A percentile compares a stretch with the other conserved stretches of the same genome.
Evolutionary conservation across 2,329 filamentous ascomycete species (phyloP).

Genomic region (Aphanoascus verrucosus): DNA sequence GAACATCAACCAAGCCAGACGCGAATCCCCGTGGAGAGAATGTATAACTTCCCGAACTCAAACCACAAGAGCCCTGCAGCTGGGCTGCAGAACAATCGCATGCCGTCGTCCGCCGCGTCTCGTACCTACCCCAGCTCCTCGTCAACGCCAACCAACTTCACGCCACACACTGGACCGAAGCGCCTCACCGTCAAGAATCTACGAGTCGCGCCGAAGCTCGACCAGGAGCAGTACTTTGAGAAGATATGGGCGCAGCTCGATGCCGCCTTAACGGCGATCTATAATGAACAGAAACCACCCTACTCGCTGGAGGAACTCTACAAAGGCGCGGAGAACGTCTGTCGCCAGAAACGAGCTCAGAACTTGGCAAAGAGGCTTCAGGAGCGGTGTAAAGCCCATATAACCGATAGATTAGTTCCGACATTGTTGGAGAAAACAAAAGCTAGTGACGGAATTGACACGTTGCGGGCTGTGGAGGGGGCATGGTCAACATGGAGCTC

Average conservation of each 20-base stretch:
- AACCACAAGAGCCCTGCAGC: constrained; percentile 20
- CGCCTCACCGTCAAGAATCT: constrained; percentile 93
- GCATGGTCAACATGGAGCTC: constrained; percentile 70
- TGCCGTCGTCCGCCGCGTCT: neutral
- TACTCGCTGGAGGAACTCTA: constrained; percentile 82
- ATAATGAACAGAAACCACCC: constrained; percentile 52
- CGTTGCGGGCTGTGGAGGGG: constrained; percentile 49
- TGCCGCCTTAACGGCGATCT: constrained; percentile 61
- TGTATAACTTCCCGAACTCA: constrained; percentile 43
- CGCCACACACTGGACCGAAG: constrained; percentile 65
- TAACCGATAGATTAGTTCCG: constrained; percentile 45
- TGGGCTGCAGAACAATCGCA: constrained; percentile 25
- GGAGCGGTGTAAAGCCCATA: constrained; percentile 54
- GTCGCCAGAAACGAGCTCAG: constrained; percentile 62
- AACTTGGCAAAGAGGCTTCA: constrained; percentile 58
- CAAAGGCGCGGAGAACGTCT: constrained; percentile 82
- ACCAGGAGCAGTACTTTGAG: constrained; percentile 67
- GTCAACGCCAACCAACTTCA: constrained; percentile 44
- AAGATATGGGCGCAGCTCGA: constrained; percentile 65
- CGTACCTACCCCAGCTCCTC: constrained; percentile 19
- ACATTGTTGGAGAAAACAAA: constrained; percentile 47
- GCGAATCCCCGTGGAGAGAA: constrained; percentile 34
- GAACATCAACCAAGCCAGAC: constrained; percentile 1
- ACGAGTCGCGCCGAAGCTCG: constrained; percentile 50
- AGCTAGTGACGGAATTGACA: constrained; percentile 50